These are phyloP conservation scores for Xylariaceae sp. DNA, from an alignment of 2,329 filamentous ascomycete species.

Conservation along the genomic window DNA sequence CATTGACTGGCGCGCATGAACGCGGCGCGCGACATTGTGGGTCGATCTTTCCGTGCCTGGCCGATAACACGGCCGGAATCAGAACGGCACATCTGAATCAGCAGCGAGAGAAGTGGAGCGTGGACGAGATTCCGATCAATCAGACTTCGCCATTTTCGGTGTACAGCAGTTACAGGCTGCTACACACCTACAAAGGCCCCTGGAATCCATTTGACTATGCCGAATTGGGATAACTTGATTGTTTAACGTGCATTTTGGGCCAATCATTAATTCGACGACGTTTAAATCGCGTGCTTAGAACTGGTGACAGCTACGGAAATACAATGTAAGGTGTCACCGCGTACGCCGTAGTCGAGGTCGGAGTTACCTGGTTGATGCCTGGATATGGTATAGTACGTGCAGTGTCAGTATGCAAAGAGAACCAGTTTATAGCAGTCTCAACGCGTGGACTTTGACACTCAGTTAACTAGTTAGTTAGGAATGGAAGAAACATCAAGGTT, in stretches of 20 bases:
- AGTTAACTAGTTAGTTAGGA: too few relatives aligned
- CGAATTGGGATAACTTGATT: conserved; percentile 10
- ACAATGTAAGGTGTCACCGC: too few relatives aligned
- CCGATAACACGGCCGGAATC: neutral
- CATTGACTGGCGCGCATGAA: neutral
- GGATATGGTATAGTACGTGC: too few relatives aligned
- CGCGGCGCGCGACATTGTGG: conserved; percentile 15
- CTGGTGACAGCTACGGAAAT: too few relatives aligned
- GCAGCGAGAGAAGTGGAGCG: neutral
- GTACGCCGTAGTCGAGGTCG: too few relatives aligned
- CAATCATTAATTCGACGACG: conserved; percentile 26
- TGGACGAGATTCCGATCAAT: conserved; percentile 8
- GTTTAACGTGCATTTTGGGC: neutral
- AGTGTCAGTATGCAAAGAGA: too few relatives aligned
- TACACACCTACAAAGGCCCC: conserved; percentile 9
- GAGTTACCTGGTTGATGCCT: too few relatives aligned
- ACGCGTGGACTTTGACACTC: too few relatives aligned
- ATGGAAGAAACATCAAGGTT: too few relatives aligned
- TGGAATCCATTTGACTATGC: conserved; percentile 7
- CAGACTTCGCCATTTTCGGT: conserved; percentile 4
- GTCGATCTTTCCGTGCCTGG: conserved; percentile 4
- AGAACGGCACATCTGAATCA: conserved; percentile 6
- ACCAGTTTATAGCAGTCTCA: too few relatives aligned
- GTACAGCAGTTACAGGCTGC: neutral
- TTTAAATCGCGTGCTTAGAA: neutral